Conservation (phyloP, 495 filamentous ascomycete species). For the Cryomyces minteri region DNA sequence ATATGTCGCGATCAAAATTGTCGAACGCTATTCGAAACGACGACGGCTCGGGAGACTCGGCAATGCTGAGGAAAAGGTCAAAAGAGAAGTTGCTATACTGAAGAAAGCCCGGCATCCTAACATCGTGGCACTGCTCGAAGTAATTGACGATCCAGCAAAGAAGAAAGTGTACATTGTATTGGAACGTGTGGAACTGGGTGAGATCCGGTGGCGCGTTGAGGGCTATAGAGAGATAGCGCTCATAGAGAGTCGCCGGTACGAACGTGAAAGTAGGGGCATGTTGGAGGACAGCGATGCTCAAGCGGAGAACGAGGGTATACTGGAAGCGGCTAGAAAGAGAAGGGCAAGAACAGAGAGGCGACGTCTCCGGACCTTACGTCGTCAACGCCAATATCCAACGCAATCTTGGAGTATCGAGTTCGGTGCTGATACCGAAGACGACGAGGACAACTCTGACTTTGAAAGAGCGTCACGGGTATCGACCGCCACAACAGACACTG, state of each 20-base stretch:
- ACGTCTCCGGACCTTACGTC: conserved; percentile 5
- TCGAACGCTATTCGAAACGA: conserved; percentile 84
- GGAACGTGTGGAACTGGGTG: conserved; percentile 83
- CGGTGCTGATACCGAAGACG: conserved; percentile 45
- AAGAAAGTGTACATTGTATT: conserved; percentile 98
- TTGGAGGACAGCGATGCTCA: conserved; percentile 11
- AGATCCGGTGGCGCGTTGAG: conserved; percentile 82
- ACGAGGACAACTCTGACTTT: conserved; percentile 14
- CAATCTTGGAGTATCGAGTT: conserved; percentile 60
- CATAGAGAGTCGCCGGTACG: conserved; percentile 61
- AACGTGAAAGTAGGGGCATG: conserved; percentile 44
- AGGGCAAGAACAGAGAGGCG: conserved; percentile 12
- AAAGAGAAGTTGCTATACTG: conserved; percentile 89
- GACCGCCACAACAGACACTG: conserved; percentile 2
- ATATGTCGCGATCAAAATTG: conserved; percentile 88
- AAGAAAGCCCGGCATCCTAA: conserved; percentile 96
- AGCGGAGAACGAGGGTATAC: conserved; percentile 41
- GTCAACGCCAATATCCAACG: conserved; percentile 7
- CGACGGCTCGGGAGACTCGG: conserved; percentile 65
- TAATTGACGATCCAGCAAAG: conserved; percentile 87
- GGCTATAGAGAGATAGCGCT: conserved; percentile 60
- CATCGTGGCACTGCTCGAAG: conserved; percentile 83
- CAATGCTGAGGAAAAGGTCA: conserved; percentile 79
- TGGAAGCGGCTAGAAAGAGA: conserved; percentile 13
- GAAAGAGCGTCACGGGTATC: conserved; percentile 9